Evolutionary conservation across 441 rosid genomes (phyloP), one percentile per base, ranked within the genome.

Genomic region (Geranium incanum): DNA sequence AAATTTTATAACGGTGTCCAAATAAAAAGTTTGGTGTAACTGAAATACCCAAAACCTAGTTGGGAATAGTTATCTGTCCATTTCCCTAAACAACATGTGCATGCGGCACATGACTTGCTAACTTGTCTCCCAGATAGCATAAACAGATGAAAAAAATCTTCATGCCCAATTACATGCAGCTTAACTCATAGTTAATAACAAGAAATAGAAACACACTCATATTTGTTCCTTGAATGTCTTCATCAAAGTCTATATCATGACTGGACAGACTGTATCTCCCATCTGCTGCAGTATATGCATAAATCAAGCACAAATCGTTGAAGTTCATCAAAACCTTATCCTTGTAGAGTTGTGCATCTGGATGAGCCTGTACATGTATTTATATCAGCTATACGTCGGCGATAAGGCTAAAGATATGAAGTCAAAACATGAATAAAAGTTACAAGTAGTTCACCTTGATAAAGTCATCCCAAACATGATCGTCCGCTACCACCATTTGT

Each of bases 221-320:
- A 71, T 83, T 82, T 23, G 80, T 75, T 69, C 88, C 86, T 57
- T 81, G 86, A 62, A 81, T 66, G 72, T 87, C 94, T 78, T 89
- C 94, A 5, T 91, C 95, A 73, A 86, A 80, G 78, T 89, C 93
- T 65, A 82, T 7, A 78, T 93, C 98, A 82, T 93, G 97, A 78
- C 96, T 91, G 65, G 98, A 93, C 70, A 83, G 84, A 70, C 98
- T 93, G 74, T 93, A 93, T 79, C 98, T 88, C 80, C 98, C 98
- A 81, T 90, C 98, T 0, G 98, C 98, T 70, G 83, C 80, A 1
- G 90, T 81, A 81, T 89, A 84, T 71, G 91, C 98, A 83, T 84
- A 89, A 72, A 91, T 86, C 72, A 86, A 76, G 77, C 94, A 88
- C 83, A 93, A 73, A 75, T 93, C 92, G 72, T 78, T 80, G 76